Percentiles rank a stretch among this genome's conserved stretches.
Evolutionary conservation across 2,329 filamentous ascomycete species (phyloP).

Genomic region (Cadophora sp.): DNA sequence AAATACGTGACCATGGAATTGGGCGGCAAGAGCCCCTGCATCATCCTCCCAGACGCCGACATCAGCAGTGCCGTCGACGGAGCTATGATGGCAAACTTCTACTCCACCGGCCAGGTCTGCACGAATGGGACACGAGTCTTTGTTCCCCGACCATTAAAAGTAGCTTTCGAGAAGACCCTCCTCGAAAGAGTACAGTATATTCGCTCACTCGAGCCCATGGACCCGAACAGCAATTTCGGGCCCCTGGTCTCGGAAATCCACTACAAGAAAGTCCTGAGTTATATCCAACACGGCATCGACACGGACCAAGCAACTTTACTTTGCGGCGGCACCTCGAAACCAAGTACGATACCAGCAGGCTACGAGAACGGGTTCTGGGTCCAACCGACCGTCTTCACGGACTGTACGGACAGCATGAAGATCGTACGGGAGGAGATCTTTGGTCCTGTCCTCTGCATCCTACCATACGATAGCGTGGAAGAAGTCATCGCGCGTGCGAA

Average conservation of each 20-base stretch:
- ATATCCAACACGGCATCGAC: slow-evolving; percentile 78
- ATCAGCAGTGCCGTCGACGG: slow-evolving; percentile 83
- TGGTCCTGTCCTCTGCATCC: slow-evolving; percentile 83
- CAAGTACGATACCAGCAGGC: slow-evolving; percentile 48
- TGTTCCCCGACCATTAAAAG: slow-evolving; percentile 70
- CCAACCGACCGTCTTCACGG: slow-evolving; percentile 81
- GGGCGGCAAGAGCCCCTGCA: slow-evolving; percentile 82
- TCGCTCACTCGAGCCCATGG: slow-evolving; percentile 75
- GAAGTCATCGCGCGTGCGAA: slow-evolving; percentile 78
- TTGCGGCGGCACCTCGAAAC: slow-evolving; percentile 70
- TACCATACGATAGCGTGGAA: slow-evolving; percentile 73
- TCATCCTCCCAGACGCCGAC: slow-evolving; percentile 82
- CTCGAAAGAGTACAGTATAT: slow-evolving; percentile 73
- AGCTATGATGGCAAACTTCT: slow-evolving; percentile 95
- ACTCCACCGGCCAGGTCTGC: slow-evolving; percentile 89
- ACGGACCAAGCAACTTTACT: slow-evolving; percentile 77
- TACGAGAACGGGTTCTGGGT: slow-evolving; percentile 78
- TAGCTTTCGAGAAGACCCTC: slow-evolving; percentile 71
- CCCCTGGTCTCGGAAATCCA: slow-evolving; percentile 80
- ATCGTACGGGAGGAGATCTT: slow-evolving; percentile 88
- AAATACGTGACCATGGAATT: slow-evolving; percentile 94
- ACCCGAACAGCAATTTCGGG: slow-evolving; percentile 79
- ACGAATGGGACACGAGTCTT: slow-evolving; percentile 93
- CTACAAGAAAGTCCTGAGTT: slow-evolving; percentile 77
- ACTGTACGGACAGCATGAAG: slow-evolving; percentile 83